phyloP scores from a whole-genome alignment of 257 asterid species.

The Cruciata laevipes region DNA sequence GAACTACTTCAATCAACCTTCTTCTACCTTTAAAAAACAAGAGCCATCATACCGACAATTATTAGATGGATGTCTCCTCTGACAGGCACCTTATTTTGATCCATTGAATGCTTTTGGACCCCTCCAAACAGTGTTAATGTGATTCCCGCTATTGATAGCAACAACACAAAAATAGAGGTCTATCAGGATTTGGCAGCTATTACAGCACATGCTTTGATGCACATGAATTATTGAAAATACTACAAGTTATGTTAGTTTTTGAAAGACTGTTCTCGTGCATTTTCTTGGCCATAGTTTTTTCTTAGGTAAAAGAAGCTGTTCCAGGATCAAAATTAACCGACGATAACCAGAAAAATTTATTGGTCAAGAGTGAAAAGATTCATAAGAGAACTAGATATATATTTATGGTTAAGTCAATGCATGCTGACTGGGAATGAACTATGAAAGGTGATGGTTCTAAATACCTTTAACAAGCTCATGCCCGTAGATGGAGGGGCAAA shows the following conservation, averaged over 20 bases:
- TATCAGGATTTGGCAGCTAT: neutral
- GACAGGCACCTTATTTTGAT: constrained; percentile 98
- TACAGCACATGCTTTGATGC: neutral
- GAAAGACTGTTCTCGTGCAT: neutral
- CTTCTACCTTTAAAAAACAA: neutral
- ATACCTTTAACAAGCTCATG: constrained; percentile 98
- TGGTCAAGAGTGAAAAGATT: neutral
- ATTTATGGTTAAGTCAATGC: neutral
- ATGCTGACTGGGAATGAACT: neutral
- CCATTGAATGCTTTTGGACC: constrained; percentile 87
- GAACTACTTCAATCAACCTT: neutral
- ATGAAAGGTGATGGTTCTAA: neutral
- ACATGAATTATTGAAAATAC: neutral
- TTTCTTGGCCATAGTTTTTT: neutral
- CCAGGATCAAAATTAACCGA: neutral
- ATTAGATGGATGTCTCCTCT: constrained; percentile 93
- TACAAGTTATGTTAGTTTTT: neutral
- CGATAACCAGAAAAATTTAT: neutral
- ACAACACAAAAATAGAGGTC: constrained; percentile 7
- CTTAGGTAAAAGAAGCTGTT: neutral
- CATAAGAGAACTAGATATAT: constrained; percentile 4
- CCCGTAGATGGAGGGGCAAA: constrained; percentile 94
- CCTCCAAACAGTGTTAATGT: constrained; percentile 83
- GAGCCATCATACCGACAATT: constrained; percentile 60
- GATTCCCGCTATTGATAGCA: constrained; percentile 65